phyloP scores from a whole-genome alignment of 176 grass and related monocot genomes.

The Rhipidocladum racemiflorum region DNA sequence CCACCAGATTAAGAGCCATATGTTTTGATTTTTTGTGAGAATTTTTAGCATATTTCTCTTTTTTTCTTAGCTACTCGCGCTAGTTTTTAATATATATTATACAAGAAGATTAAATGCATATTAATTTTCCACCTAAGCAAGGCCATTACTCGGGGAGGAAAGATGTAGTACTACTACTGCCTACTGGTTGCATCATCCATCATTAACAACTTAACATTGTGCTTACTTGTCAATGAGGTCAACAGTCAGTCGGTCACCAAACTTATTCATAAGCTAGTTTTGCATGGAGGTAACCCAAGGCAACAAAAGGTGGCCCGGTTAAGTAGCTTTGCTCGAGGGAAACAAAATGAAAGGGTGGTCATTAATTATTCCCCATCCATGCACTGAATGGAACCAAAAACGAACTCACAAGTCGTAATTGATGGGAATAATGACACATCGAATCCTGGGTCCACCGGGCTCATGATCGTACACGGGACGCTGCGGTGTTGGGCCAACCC shows the following conservation, averaged over 20 bases:
- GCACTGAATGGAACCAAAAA: constrained; percentile 42
- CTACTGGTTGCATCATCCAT: not conserved
- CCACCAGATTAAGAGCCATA: too few relatives aligned
- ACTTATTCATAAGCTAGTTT: not conserved
- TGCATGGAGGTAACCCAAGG: constrained; percentile 20
- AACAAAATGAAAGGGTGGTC: constrained; percentile 3
- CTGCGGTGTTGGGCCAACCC: not conserved
- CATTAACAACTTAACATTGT: not conserved
- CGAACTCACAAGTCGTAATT: constrained; percentile 26
- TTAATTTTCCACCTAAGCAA: not conserved
- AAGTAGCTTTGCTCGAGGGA: not conserved
- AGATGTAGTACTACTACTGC: not conserved
- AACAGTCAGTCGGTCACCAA: not conserved
- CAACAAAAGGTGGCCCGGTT: not conserved
- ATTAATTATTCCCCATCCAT: constrained; percentile 21
- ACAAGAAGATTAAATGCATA: not conserved
- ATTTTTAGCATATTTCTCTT: too few relatives aligned
- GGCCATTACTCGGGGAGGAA: not conserved
- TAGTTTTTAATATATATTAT: too few relatives aligned
- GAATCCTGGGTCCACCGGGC: not conserved
- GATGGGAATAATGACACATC: constrained; percentile 36
- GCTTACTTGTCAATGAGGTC: not conserved
- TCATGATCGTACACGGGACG: constrained; percentile 26
- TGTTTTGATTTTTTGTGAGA: too few relatives aligned
- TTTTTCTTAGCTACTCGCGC: too few relatives aligned